These are phyloP conservation scores for Casuarina equisetifolia DNA, from an alignment of 306 rosid genomes.

Conservation along the genomic window DNA sequence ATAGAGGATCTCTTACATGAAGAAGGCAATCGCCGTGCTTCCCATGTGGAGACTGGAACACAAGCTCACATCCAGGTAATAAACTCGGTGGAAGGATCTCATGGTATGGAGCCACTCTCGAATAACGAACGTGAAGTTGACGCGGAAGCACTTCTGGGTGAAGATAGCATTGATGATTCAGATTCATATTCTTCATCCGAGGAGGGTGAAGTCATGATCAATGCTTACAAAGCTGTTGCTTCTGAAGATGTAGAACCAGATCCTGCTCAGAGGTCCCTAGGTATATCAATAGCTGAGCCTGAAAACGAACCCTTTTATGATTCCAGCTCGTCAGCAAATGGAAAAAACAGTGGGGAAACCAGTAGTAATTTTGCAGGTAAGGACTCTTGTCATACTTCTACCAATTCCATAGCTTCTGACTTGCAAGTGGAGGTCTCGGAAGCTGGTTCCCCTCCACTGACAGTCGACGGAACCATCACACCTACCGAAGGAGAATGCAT, in stretches of 20 bases:
- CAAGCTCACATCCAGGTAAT: conserved; percentile 12
- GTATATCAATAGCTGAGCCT: conserved; percentile 19
- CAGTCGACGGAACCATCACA: conserved; percentile 51
- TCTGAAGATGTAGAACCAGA: conserved; percentile 21
- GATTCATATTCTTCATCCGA: conserved; percentile 33
- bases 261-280: conserved; percentile 27
- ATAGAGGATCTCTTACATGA: conserved; percentile 48
- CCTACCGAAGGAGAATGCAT: conserved; percentile 57
- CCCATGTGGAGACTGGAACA: conserved; percentile 17
- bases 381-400: conserved; percentile 50
- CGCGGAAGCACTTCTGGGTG: conserved; percentile 23
- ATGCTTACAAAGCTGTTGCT: conserved; percentile 17
- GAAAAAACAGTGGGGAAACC: conserved; percentile 41
- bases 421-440: conserved; percentile 95
- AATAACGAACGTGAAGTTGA: conserved; percentile 31
- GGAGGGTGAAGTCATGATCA: conserved; percentile 22
- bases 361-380: conserved; percentile 31
- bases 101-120: conserved; percentile 28
- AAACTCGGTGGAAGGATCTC: conserved; percentile 18
- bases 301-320: conserved; percentile 35
- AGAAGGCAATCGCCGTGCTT: not conserved
- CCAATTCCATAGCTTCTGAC: conserved; percentile 86
- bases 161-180: conserved; percentile 34
- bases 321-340: conserved; percentile 35
- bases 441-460: conserved; percentile 60